phyloP scores from a whole-genome alignment of 129 eudicot species.

The Flaveria trinervia region DNA sequence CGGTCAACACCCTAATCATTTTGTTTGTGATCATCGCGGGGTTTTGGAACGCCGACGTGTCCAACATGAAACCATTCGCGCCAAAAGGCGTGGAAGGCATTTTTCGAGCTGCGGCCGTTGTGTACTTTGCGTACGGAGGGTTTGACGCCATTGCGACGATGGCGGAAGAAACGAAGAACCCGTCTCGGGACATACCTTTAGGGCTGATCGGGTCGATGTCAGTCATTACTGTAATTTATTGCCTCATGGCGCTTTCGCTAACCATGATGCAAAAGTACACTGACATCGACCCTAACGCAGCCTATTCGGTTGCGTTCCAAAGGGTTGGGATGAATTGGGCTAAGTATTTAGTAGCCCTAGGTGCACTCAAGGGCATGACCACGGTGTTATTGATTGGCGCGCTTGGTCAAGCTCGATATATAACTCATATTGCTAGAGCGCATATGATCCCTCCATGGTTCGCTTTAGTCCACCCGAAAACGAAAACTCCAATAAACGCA shows the following conservation, averaged over 20 bases:
- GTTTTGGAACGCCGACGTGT: slow-evolving; percentile 43
- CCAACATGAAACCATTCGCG: slow-evolving; percentile 50
- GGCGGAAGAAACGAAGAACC: slow-evolving; percentile 76
- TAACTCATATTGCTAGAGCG: slow-evolving; percentile 64
- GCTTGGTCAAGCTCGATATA: slow-evolving; percentile 60
- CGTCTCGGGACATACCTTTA: slow-evolving; percentile 66
- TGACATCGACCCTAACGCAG: slow-evolving; percentile 51
- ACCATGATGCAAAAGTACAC: slow-evolving; percentile 63
- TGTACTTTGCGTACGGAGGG: slow-evolving; percentile 70
- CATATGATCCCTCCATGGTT: slow-evolving; percentile 77
- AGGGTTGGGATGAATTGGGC: slow-evolving; percentile 70
- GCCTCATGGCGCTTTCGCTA: slow-evolving; percentile 66
- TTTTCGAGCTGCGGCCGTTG: slow-evolving; percentile 70
- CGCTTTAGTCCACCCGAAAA: slow-evolving; percentile 62
- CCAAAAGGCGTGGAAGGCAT: slow-evolving; percentile 59
- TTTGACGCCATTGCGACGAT: slow-evolving; percentile 69
- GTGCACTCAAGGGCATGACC: slow-evolving; percentile 70
- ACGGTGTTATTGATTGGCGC: slow-evolving; percentile 56
- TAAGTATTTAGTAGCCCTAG: slow-evolving; percentile 58
- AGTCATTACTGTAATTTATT: slow-evolving; percentile 54
- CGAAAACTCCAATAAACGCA: slow-evolving; percentile 61
- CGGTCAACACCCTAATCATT: slow-evolving; percentile 50
- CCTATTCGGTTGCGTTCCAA: slow-evolving; percentile 57
- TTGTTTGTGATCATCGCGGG: slow-evolving; percentile 62
- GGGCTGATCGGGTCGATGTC: slow-evolving; percentile 78